Base-by-base conservation (phyloP, 2,329 filamentous ascomycete genomes). In the Claviceps pazoutovae region DNA sequence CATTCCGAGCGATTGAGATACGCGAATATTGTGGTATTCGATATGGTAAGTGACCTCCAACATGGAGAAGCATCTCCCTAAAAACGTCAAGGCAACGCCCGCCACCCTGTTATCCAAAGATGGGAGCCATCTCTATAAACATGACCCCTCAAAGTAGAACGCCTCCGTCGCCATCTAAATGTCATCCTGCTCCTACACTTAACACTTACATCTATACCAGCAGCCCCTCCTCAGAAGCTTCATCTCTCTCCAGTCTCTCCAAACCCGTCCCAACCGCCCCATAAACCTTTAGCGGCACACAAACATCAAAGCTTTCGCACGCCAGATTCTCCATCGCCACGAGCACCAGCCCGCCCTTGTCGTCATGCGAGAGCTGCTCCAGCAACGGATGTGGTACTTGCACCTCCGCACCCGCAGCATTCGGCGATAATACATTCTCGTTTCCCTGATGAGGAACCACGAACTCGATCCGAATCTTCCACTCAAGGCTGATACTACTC, bases 401-500 rank as follows among this genome's bases (percentile, higher is more conserved):
- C 11, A 56, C 55, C 44, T 45, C 43, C 37, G n/a, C 39, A 42
- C 17, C 17, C 17, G 17, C 16, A 17, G 37, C 5, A 45, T 45
- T 17, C 2, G 60, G 60, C n/a, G 54, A 55, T 34, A 53, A 47
- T 19, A 19, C 21, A 19, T 17, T 17, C 13, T 23, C 13, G 5
- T 13, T 55, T 43, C 62, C 58, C 41, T 76, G 64, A 17, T 76
- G 79, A 5, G 86, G 83, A 5, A 91, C 91, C 26, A 95, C 89
- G 67, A 98, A 98, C 68, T 97, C 90, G 53, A 98, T 81, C 1
- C 88, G 75, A 37, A 98, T 73, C 64, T 85, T 86, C 93, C 93
- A 98, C 58, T 88, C 85, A 26, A 96, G 72, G 56, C 80, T 86
- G 4, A 98, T 80, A 2, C 90, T 90, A 55, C 82, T 95, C 0